Evolutionary conservation across 352 stramenopile species (phyloP).

Genomic region (Pythium aristosporum): DNA sequence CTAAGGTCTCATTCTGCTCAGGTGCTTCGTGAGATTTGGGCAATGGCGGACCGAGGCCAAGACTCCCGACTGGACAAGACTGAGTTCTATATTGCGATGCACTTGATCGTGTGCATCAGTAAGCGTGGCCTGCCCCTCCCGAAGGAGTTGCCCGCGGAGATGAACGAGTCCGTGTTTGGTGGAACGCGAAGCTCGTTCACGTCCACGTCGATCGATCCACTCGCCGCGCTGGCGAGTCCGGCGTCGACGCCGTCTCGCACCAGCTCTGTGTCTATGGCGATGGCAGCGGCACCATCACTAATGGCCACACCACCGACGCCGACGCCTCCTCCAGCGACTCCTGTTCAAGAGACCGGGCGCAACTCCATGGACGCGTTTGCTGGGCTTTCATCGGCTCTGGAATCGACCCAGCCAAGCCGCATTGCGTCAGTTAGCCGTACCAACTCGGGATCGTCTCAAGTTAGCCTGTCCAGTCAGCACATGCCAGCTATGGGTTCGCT

Average conservation of each 20-base stretch:
- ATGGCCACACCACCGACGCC: not conserved
- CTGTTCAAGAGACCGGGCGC: not conserved
- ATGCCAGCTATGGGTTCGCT: not conserved
- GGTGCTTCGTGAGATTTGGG: constrained; percentile 90
- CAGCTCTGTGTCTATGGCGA: constrained; percentile 23
- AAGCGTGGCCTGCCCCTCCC: constrained; percentile 86
- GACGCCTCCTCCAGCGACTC: not conserved
- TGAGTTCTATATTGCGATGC: constrained; percentile 96
- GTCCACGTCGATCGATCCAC: not conserved
- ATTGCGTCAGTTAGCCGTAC: constrained; percentile 15
- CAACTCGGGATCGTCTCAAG: constrained; percentile 9
- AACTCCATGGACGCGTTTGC: constrained; percentile 67
- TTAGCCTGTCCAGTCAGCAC: not conserved
- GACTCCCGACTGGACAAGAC: constrained; percentile 91
- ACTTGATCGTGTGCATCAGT: constrained; percentile 95
- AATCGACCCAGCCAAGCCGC: constrained; percentile 27
- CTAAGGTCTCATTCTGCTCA: constrained; percentile 14
- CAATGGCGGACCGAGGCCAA: constrained; percentile 87
- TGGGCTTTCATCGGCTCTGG: constrained; percentile 35
- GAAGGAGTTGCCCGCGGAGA: constrained; percentile 59
- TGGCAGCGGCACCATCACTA: not conserved
- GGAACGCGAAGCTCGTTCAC: constrained; percentile 27
- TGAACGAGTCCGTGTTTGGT: constrained; percentile 66
- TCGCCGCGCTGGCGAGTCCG: constrained; percentile 1
- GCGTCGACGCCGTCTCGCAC: constrained; percentile 7